These are phyloP conservation scores for Sclerotinia glacialis DNA, from an alignment of 2,329 filamentous ascomycete species.

Conservation along the genomic window DNA sequence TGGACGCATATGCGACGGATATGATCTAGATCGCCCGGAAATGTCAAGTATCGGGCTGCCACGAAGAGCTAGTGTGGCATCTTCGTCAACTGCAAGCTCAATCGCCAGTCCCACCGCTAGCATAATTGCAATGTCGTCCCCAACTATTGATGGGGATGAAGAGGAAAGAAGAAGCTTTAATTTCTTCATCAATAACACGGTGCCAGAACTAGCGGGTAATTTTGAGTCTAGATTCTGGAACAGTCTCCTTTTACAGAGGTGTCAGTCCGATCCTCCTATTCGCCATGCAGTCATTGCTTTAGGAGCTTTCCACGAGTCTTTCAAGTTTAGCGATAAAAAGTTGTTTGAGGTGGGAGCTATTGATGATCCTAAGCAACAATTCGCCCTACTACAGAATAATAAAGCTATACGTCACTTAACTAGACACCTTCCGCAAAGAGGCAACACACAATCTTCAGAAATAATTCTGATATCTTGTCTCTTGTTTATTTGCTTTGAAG, in stretches of 20 bases:
- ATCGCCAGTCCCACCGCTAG: neutral
- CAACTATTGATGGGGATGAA: neutral
- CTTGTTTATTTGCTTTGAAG: constrained; percentile 29
- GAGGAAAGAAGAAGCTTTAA: constrained; percentile 25
- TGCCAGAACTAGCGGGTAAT: constrained; percentile 30
- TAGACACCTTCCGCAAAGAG: constrained; percentile 39
- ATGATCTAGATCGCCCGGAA: constrained; percentile 22
- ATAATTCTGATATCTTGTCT: constrained; percentile 25
- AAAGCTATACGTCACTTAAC: constrained; percentile 43
- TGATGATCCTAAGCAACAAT: constrained; percentile 41
- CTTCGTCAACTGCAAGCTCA: neutral
- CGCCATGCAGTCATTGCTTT: constrained; percentile 29
- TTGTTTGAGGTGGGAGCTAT: constrained; percentile 2
- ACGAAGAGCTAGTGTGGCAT: neutral
- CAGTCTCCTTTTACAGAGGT: constrained; percentile 30
- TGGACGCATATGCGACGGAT: constrained; percentile 37
- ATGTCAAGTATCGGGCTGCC: neutral
- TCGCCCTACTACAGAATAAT: constrained; percentile 30
- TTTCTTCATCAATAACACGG: constrained; percentile 33
- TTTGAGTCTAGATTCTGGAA: constrained; percentile 34
- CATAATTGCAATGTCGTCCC: neutral
- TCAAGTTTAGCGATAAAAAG: constrained; percentile 18
- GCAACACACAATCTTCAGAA: constrained; percentile 4
- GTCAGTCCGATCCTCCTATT: constrained; percentile 30
- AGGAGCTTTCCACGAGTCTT: constrained; percentile 29